A percentile compares a stretch with the other conserved stretches of the same genome.
Conservation (phyloP, 2,329 filamentous ascomycete species). For the Trichophyton schoenleinii region DNA sequence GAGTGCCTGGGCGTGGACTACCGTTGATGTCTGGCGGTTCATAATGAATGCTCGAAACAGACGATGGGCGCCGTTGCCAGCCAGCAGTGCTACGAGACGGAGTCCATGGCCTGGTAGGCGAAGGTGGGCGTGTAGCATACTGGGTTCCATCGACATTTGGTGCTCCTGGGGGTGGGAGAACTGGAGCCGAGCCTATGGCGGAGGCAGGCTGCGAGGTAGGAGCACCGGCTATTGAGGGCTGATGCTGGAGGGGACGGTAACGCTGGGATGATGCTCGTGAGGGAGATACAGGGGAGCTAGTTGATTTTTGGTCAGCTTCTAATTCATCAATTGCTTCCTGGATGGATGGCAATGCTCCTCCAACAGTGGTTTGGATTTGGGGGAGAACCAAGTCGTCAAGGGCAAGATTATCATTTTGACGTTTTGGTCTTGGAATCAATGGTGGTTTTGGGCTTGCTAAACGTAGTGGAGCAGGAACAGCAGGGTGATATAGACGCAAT, state of each 20-base stretch:
- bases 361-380: background rate
- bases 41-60: slow-evolving; percentile 52
- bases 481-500: background rate
- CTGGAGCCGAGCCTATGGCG: slow-evolving; percentile 30
- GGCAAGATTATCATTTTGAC: slow-evolving; percentile 4
- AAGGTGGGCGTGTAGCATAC: slow-evolving; percentile 28
- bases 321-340: slow-evolving; percentile 16
- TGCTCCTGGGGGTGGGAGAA: slow-evolving; percentile 29
- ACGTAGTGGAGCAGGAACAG: slow-evolving; percentile 11
- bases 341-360: slow-evolving; percentile 6
- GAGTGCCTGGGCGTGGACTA: slow-evolving; percentile 77
- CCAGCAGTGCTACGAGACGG: slow-evolving; percentile 44
- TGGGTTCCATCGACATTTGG: slow-evolving; percentile 25
- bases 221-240: slow-evolving; percentile 20
- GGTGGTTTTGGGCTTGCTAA: slow-evolving; percentile 13
- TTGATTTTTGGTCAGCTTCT: slow-evolving; percentile 15
- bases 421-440: background rate
- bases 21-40: slow-evolving; percentile 85
- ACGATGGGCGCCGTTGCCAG: slow-evolving; percentile 57
- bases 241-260: slow-evolving; percentile 22
- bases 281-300: slow-evolving; percentile 18
- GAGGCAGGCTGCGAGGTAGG: slow-evolving; percentile 31
- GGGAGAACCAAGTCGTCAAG: background rate
- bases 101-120: slow-evolving; percentile 41
- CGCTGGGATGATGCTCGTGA: slow-evolving; percentile 20